Evolutionary conservation across 2,329 filamentous ascomycete genomes (phyloP), one percentile per base, ranked within the genome.

Genomic region (Fusarium caatingaense): DNA sequence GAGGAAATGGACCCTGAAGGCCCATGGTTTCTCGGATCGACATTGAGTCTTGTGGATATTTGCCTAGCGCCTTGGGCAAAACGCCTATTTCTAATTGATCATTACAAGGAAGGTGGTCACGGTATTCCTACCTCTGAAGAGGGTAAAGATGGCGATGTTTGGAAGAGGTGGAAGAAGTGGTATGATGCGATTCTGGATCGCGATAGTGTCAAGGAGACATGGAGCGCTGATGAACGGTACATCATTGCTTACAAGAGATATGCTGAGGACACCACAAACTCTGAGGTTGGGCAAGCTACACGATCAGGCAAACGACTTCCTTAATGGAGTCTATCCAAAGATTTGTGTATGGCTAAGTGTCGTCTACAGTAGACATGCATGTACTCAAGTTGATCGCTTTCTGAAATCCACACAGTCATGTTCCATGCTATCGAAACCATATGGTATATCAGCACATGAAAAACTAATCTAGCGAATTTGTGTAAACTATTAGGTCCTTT

Each of bases 51-150:
- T 21, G 87, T 93, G 16, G 92, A 95, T 77, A 82, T 93, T 25
- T 86, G 88, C 66, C 80, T 94, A 5, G 92, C 89, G 40, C 92
- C 92, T 1, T 94, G 91, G 91, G 89, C 89, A 0, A 86, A 89
- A 72, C 83, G 92, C 16, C 76, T 93, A 21, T 94, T 91, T 83
- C 81, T 93, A 8, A 90, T 94, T 70, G 91, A 94, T 72, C 85
- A 93, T 67, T 94, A 91, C 76, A 94, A 94, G 75, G 75, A 80
- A 0, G 86, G 86, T 0, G 87, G 87, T 0, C 69, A 83, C 4
- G 84, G 83, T 0, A 80, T 88, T 25, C 83, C 85, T 3, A 53
- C 74, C 34, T 84, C 87, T 6, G 81, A 83, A 8, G 86, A 90
- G 16, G 85, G 87, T 1, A 81, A 84, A 10, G 87, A 91, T 40